These are phyloP conservation scores for Kluyveromyces dobzhanskii DNA, from an alignment of 805 yeast species.

Conservation along the genomic window DNA sequence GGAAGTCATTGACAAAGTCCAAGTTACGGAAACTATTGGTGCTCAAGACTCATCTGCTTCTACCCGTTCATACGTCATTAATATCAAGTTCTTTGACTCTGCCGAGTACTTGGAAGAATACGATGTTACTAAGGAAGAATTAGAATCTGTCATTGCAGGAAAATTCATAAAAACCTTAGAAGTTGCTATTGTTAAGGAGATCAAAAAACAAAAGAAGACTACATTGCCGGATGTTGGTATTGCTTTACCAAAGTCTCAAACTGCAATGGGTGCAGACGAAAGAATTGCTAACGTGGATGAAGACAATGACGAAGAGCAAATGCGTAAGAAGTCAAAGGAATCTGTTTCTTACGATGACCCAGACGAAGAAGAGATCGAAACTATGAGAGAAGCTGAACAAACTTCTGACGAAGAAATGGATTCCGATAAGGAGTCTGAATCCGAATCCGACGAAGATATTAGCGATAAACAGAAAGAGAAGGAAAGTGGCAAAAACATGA, in stretches of 20 bases:
- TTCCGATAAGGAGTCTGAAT: conserved; percentile 31
- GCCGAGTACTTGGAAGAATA: conserved; percentile 80
- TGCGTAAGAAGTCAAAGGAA: conserved; percentile 61
- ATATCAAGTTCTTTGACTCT: conserved; percentile 64
- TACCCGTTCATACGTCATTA: conserved; percentile 66
- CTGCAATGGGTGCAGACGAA: conserved; percentile 34
- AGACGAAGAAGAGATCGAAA: conserved; percentile 90
- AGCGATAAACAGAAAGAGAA: conserved; percentile 23
- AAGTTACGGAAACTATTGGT: conserved; percentile 84
- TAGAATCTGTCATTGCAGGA: conserved; percentile 58
- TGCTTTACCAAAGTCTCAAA: conserved; percentile 54
- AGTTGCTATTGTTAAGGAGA: conserved; percentile 64
- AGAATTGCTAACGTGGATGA: conserved; percentile 33
- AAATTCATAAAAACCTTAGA: conserved; percentile 68
- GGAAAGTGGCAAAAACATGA: conserved; percentile 30
- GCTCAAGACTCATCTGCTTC: conserved; percentile 37
- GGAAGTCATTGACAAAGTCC: conserved; percentile 78
- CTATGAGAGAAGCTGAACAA: conserved; percentile 75
- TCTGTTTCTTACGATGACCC: conserved; percentile 91
- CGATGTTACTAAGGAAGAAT: conserved; percentile 72
- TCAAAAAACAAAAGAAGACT: conserved; percentile 66
- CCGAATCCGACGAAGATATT: conserved; percentile 34
- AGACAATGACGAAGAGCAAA: conserved; percentile 48
- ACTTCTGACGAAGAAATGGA: conserved; percentile 57
- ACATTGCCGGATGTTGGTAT: conserved; percentile 57